These are phyloP conservation scores for Colletotrichum gigasporum DNA, from an alignment of 2,329 filamentous ascomycete genomes.

Conservation along the genomic window DNA sequence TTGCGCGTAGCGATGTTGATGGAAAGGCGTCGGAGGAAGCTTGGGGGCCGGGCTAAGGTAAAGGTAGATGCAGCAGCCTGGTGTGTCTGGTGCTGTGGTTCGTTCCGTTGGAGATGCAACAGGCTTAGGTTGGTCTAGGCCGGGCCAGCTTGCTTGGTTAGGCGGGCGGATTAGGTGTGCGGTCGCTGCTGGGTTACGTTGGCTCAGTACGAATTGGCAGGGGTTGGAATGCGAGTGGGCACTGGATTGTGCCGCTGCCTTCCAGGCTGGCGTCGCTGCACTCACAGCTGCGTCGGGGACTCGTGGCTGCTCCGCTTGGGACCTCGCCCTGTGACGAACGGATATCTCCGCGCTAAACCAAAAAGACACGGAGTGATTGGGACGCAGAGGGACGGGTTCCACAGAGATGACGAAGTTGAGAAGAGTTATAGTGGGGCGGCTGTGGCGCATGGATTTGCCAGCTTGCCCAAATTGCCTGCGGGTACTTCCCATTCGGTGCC, in stretches of 20 bases:
- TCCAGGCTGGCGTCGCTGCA: slow-evolving; percentile 16
- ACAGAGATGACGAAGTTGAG: slow-evolving; percentile 26
- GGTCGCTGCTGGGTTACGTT: slow-evolving; percentile 23
- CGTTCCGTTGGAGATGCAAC: slow-evolving; percentile 27
- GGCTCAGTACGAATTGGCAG: slow-evolving; percentile 17
- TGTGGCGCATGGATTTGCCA: slow-evolving; percentile 12
- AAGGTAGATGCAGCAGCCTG: slow-evolving; percentile 23
- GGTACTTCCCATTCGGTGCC: slow-evolving; percentile 2
- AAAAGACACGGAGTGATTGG: slow-evolving; percentile 2
- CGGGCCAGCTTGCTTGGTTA: neutral
- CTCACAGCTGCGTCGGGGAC: no score
- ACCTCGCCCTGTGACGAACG: slow-evolving; percentile 2
- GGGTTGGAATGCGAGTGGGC: neutral
- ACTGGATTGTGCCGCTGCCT: neutral
- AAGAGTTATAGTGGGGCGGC: neutral
- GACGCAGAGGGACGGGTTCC: slow-evolving; percentile 6
- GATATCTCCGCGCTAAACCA: slow-evolving; percentile 21
- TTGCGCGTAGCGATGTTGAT: slow-evolving; percentile 28
- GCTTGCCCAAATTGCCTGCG: slow-evolving; percentile 8
- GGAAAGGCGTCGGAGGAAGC: slow-evolving; percentile 9
- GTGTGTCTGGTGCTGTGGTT: slow-evolving; percentile 9
- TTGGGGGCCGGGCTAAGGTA: slow-evolving; percentile 15
- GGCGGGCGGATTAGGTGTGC: neutral
- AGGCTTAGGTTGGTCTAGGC: slow-evolving; percentile 6
- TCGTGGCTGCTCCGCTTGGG: slow-evolving; percentile 16